phyloP scores from a whole-genome alignment of 2,329 filamentous ascomycete species.

The Trematosphaeria pertusa region DNA sequence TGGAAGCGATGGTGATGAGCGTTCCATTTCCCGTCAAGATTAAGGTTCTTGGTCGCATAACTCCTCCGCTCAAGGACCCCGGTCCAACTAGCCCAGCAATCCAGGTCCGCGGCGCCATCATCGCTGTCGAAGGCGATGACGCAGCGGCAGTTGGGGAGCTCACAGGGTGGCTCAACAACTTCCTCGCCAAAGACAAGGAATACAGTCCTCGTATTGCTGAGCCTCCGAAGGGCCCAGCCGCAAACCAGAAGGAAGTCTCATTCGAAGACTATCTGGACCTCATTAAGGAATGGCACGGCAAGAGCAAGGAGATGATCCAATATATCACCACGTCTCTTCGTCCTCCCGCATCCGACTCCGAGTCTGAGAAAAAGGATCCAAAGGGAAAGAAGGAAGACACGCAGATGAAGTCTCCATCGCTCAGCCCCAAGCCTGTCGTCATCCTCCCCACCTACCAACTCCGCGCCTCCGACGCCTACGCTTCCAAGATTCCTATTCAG shows the following conservation, averaged over 20 bases:
- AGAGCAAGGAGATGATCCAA: constrained; percentile 72
- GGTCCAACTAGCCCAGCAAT: constrained; percentile 31
- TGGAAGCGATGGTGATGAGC: constrained; percentile 76
- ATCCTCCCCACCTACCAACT: constrained; percentile 83
- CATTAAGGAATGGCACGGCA: constrained; percentile 77
- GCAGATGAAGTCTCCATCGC: constrained; percentile 12
- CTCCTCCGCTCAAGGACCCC: constrained; percentile 64
- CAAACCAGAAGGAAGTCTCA: constrained; percentile 43
- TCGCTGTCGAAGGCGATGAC: constrained; percentile 82
- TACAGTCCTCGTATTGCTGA: constrained; percentile 59
- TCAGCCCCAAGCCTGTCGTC: constrained; percentile 67
- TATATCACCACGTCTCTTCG: constrained; percentile 55
- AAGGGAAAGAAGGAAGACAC: constrained; percentile 29
- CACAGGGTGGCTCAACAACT: constrained; percentile 66
- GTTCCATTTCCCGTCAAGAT: constrained; percentile 80
- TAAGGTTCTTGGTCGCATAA: constrained; percentile 76
- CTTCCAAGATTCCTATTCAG: constrained; percentile 73
- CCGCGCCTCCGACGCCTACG: constrained; percentile 77
- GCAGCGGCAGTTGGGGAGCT: constrained; percentile 69
- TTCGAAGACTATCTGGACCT: constrained; percentile 68
- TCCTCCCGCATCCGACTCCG: not conserved
- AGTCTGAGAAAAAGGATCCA: constrained; percentile 20
- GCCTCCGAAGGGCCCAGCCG: constrained; percentile 53
- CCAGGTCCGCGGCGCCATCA: constrained; percentile 74
- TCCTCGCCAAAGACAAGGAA: constrained; percentile 60